Percentiles rank a stretch among this genome's conserved stretches.
phyloP scores from a whole-genome alignment of 2,329 filamentous ascomycete species.

The Aquanectria penicillioides region DNA sequence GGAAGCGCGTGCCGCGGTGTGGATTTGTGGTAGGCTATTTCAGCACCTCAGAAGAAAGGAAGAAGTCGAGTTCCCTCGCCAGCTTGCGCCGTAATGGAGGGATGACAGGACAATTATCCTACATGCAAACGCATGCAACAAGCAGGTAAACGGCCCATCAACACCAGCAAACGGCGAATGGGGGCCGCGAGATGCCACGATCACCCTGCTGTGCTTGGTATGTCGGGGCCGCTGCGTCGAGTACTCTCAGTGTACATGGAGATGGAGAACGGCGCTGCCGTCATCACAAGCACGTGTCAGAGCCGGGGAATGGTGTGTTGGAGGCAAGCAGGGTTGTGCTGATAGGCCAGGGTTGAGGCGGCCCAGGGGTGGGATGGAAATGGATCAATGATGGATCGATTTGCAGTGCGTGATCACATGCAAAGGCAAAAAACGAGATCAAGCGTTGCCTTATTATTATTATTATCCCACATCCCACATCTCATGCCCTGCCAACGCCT shows the following conservation, averaged over 20 bases:
- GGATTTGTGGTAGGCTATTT: too few relatives aligned
- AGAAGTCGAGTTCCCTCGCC: too few relatives aligned
- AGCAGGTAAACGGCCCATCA: too few relatives aligned
- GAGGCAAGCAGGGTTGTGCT: slow-evolving; percentile 5
- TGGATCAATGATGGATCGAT: slow-evolving; percentile 20
- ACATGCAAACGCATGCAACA: too few relatives aligned
- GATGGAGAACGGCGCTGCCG: not conserved
- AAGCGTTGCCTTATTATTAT: not conserved
- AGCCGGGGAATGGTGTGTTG: slow-evolving; percentile 33
- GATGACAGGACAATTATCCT: too few relatives aligned
- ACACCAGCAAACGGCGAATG: too few relatives aligned
- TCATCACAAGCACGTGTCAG: slow-evolving; percentile 41
- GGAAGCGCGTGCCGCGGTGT: too few relatives aligned
- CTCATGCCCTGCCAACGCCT: not conserved
- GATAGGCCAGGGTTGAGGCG: slow-evolving; percentile 5
- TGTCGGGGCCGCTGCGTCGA: not conserved
- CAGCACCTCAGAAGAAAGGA: too few relatives aligned
- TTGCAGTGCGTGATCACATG: slow-evolving; percentile 37
- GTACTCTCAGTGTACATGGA: not conserved
- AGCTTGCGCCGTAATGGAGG: too few relatives aligned
- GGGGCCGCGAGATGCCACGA: too few relatives aligned
- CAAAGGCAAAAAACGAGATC: slow-evolving; percentile 25
- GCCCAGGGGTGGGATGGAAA: slow-evolving; percentile 11
- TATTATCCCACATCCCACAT: slow-evolving; percentile 10
- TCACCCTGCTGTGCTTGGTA: slow-evolving; percentile 4